Base-by-base conservation (phyloP, 345 rosid genomes). In the Sisymbrium altissimum region DNA sequence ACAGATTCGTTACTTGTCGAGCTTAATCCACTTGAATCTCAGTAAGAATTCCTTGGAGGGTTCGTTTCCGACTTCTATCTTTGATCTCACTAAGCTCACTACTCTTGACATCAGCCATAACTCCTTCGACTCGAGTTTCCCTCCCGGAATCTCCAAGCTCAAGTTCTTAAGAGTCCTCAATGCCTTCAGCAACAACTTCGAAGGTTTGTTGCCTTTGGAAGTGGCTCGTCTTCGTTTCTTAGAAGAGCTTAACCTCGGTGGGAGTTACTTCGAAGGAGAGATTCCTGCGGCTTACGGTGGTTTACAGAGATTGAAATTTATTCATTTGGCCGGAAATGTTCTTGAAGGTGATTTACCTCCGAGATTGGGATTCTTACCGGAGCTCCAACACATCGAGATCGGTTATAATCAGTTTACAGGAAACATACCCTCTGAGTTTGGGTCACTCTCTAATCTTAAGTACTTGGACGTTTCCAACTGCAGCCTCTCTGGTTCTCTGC, bases 181-280 rank as follows among this genome's bases (percentile, higher is more conserved):
- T 57, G 99, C 91, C 1, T 95, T 77, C 83, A 95, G 91, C 77
- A 95, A 92, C 79, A 82, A 68, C 76, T 92, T 95, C 85, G 80
- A 79, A 2, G 97, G 99, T 3, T 74, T 78, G 4, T 50, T 92
- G 2, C 97, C 98, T 6, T 21, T 19, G 5, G 99, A 88, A 11
- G 64, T 90, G n/a, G 36, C 74, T 27, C 64, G 54, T 32, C 80
- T 92, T 23, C 88, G 74, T 72, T 86, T 63, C 76, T 75, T 95
- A 57, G 94, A 95, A 83, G 80, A 79, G 73, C 91, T 95, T 74
- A 95, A 92, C 79, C 86, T 95, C n/a, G 96, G 98, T 0, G 99
- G 99, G 15, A 92, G 96, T 85, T 95, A 86, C 86, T 95, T 95
- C 54, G 81, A 79, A 53, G 99, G 90, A 38, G 88, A 71, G 60